Evolutionary conservation across 2,329 filamentous ascomycete genomes (phyloP), one percentile per base, ranked within the genome.

Genomic region (Fusarium compactum): DNA sequence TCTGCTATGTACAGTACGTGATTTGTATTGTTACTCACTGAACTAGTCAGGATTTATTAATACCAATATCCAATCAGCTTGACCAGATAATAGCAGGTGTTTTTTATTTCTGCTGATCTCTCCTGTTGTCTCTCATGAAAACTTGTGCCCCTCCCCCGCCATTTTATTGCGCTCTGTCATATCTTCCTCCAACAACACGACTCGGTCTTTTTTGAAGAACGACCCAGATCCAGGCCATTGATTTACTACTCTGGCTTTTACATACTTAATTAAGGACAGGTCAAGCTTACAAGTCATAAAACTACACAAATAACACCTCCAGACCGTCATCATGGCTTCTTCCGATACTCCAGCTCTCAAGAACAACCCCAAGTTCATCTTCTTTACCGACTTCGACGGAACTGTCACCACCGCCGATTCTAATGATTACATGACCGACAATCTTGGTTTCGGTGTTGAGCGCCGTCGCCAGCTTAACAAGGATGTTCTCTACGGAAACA

Each of bases 361-460:
- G 76, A 89, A 85, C 62, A 90, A 92, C 79, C 95, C 95, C 54
- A 92, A 94, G 82, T 92, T 93, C 85, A 95, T 99, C 85, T 98
- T 99, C 88, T 98, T 98, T 85, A 97, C 95, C 74, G 96, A 99
- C 83, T 98, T 98, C 79, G 96, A 99, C 82, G 96, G 96, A 77
- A 98, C 95, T 57, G 95, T 98, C 79, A 98, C 95, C 51, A 86
- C 85, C 58, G 84, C 87, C 76, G 89, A 91, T 81, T 87, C 85
- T 78, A 91, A 90, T 78, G 88, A 89, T 81, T 88, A 81, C 80
- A 84, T 95, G 89, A 98, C 95, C 62, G 96, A 98, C 84, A 96
- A 93, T 82, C 87, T 98, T 66, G 96, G 96, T 68, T 97, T 91
- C 78, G 96, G 96, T 53, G 77, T 81, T 29, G 89, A 87, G 67